A percentile compares a stretch with the other conserved stretches of the same genome.
Evolutionary conservation across 2,329 filamentous ascomycete species (phyloP).

Genomic region (Botryosphaeria agaves): DNA sequence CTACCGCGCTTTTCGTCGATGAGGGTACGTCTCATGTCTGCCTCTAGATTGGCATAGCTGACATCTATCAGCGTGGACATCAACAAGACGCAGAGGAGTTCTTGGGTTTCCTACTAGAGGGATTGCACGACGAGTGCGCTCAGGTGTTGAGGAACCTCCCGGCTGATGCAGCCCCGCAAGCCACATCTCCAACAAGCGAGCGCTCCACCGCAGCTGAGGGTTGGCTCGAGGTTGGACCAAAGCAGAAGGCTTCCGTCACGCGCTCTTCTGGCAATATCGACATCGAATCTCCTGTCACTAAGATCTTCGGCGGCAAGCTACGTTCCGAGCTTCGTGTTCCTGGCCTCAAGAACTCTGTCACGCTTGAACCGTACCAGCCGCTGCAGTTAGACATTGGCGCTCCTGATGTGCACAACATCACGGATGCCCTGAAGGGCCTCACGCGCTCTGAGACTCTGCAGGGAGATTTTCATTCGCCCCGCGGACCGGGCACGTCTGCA

Average conservation of each 20-base stretch:
- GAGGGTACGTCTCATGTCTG: slow-evolving; percentile 42
- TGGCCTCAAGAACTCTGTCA: slow-evolving; percentile 79
- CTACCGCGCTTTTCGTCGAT: slow-evolving; percentile 82
- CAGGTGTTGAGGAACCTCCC: slow-evolving; percentile 43
- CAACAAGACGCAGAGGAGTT: slow-evolving; percentile 98
- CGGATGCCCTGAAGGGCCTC: slow-evolving; percentile 74
- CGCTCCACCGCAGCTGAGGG: slow-evolving; percentile 37
- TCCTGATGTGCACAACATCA: slow-evolving; percentile 71
- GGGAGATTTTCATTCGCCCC: slow-evolving; percentile 65
- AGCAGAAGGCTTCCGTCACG: slow-evolving; percentile 74
- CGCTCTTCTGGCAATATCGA: slow-evolving; percentile 63
- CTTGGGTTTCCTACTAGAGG: slow-evolving; percentile 78
- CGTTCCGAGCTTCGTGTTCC: slow-evolving; percentile 78
- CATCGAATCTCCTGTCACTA: slow-evolving; percentile 68
- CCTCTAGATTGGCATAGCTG: background rate
- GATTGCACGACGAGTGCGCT: slow-evolving; percentile 82
- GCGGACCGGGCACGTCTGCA: slow-evolving; percentile 58
- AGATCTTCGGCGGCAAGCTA: slow-evolving; percentile 84
- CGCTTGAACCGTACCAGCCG: slow-evolving; percentile 82
- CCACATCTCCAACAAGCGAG: slow-evolving; percentile 27
- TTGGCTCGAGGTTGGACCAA: slow-evolving; percentile 92
- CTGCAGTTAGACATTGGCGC: slow-evolving; percentile 89
- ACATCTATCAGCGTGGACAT: slow-evolving; percentile 52
- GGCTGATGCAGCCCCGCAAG: slow-evolving; percentile 14
- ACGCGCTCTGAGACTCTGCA: slow-evolving; percentile 73